These are phyloP conservation scores for Linanthus parryae DNA, from an alignment of 148 eudicot species.

Conservation along the genomic window DNA sequence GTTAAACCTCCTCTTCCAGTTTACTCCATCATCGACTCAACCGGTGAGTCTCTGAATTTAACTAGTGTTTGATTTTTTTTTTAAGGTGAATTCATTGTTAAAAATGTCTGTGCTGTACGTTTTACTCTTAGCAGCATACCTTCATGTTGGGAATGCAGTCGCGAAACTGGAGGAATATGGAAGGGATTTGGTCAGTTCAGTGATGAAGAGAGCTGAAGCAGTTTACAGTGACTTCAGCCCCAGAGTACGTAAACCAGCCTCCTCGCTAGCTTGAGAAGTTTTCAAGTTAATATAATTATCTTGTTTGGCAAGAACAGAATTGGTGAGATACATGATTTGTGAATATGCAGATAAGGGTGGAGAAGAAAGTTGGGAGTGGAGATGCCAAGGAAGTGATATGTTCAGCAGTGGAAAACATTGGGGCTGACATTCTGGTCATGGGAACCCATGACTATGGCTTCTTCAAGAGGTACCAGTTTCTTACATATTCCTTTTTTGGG, in stretches of 20 bases:
- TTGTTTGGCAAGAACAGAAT: too few relatives aligned
- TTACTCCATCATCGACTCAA: conserved; percentile 49
- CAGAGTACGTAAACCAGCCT: too few relatives aligned
- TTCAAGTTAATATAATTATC: too few relatives aligned
- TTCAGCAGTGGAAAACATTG: conserved; percentile 47
- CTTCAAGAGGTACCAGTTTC: conserved; percentile 50
- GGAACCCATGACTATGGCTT: conserved; percentile 90
- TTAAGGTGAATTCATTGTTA: too few relatives aligned
- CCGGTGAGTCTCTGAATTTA: conserved; percentile 48
- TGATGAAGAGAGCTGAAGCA: conserved; percentile 63
- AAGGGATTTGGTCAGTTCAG: conserved; percentile 53
- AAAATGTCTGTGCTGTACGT: background rate
- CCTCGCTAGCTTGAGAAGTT: too few relatives aligned
- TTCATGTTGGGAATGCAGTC: conserved; percentile 54
- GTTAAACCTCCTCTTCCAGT: conserved; percentile 66
- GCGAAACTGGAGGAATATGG: conserved; percentile 54
- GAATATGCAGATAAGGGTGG: conserved; percentile 43
- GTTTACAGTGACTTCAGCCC: conserved; percentile 36
- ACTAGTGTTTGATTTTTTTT: too few relatives aligned
- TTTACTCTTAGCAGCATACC: conserved; percentile 23
- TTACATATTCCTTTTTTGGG: too few relatives aligned
- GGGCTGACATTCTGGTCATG: conserved; percentile 69
- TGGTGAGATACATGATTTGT: background rate
- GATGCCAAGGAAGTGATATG: conserved; percentile 76
- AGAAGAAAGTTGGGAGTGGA: conserved; percentile 70